These are phyloP conservation scores for Aspergillus hancockii DNA, from an alignment of 495 filamentous ascomycete genomes.

Conservation along the genomic window DNA sequence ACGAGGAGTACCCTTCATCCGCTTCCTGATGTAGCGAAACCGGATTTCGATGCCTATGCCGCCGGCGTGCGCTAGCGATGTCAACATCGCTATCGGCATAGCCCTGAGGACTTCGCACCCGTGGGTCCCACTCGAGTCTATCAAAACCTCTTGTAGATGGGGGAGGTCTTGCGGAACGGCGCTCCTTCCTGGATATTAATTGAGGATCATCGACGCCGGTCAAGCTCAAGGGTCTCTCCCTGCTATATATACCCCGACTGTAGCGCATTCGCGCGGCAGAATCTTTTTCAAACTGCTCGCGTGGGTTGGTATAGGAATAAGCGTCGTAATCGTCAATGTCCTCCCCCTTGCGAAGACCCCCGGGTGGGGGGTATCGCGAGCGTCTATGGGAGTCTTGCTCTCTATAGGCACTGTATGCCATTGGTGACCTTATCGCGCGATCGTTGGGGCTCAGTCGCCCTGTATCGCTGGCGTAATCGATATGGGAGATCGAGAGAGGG, in stretches of 20 bases:
- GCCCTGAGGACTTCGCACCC: slow-evolving; percentile 32
- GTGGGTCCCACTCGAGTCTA: slow-evolving; percentile 47
- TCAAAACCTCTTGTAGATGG: slow-evolving; percentile 65
- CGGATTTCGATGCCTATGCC: slow-evolving; percentile 35
- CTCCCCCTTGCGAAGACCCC: slow-evolving; percentile 47
- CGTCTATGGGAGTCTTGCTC: slow-evolving; percentile 24
- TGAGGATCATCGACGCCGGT: slow-evolving; percentile 60
- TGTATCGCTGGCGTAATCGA: slow-evolving; percentile 45
- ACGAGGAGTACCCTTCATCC: slow-evolving; percentile 40
- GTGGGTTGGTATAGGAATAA: slow-evolving; percentile 71
- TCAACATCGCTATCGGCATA: slow-evolving; percentile 33
- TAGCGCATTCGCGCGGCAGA: slow-evolving; percentile 49
- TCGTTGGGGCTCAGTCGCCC: slow-evolving; percentile 27
- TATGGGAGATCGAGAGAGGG: slow-evolving; percentile 30
- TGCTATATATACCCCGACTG: slow-evolving; percentile 49
- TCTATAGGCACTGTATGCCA: slow-evolving; percentile 25
- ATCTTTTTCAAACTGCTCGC: slow-evolving; percentile 69
- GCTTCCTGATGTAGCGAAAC: slow-evolving; percentile 40
- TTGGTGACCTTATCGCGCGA: slow-evolving; percentile 15
- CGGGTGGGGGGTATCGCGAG: slow-evolving; percentile 33
- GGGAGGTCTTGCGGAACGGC: slow-evolving; percentile 53
- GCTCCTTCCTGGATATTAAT: slow-evolving; percentile 41
- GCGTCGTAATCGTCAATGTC: slow-evolving; percentile 62
- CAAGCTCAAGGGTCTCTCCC: slow-evolving; percentile 65
- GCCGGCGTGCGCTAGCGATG: slow-evolving; percentile 28